phyloP scores from a whole-genome alignment of 495 filamentous ascomycete genomes.

The Eremomyces bilateralis region DNA sequence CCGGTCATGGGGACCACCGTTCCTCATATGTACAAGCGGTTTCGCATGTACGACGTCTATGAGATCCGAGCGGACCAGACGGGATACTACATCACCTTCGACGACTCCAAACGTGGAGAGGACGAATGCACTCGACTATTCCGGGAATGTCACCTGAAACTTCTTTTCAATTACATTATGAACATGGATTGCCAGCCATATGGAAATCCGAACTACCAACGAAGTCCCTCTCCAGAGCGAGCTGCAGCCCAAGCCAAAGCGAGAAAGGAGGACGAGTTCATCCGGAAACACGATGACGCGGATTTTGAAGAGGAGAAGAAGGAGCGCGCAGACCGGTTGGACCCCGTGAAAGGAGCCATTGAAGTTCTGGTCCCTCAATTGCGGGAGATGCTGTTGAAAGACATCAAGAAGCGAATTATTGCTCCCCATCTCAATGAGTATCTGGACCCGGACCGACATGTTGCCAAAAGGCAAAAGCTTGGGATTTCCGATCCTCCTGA shows the following conservation, averaged over 20 bases:
- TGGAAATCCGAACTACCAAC: conserved; percentile 43
- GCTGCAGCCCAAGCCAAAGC: conserved; percentile 29
- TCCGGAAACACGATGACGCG: conserved; percentile 46
- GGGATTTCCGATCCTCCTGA: conserved; percentile 53
- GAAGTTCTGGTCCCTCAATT: conserved; percentile 61
- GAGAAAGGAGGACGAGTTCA: conserved; percentile 29
- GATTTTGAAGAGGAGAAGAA: conserved; percentile 75
- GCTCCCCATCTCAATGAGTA: conserved; percentile 62
- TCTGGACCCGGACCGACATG: conserved; percentile 63
- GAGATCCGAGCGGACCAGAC: conserved; percentile 59
- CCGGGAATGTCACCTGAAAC: conserved; percentile 43
- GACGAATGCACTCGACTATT: conserved; percentile 61
- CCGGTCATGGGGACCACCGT: conserved; percentile 72
- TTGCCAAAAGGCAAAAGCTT: conserved; percentile 47
- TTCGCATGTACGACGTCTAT: conserved; percentile 56
- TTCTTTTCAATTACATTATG: conserved; percentile 84
- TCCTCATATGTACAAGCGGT: conserved; percentile 63
- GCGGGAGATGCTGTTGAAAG: conserved; percentile 59
- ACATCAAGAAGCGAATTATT: conserved; percentile 66
- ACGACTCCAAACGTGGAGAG: conserved; percentile 50
- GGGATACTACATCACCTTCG: conserved; percentile 83
- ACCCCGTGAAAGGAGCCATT: conserved; percentile 64
- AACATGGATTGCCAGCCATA: conserved; percentile 63
- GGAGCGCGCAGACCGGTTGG: conserved; percentile 58
- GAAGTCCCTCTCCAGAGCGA: conserved; percentile 36